Evolutionary conservation across 768 basidiomycete species (phyloP).

Genomic region (Boletus eberwhitei): DNA sequence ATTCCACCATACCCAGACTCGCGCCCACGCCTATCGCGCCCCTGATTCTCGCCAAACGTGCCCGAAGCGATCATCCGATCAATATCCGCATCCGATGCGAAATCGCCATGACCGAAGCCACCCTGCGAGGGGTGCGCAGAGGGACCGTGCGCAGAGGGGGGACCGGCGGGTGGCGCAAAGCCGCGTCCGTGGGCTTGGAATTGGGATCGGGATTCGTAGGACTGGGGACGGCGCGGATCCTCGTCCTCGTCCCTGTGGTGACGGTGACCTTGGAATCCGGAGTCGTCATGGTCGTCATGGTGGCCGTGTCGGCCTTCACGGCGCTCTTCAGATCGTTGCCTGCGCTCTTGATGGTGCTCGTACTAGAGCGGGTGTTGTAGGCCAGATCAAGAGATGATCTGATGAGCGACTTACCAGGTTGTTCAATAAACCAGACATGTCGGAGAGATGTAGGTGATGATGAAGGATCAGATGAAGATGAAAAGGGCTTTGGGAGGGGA

Average conservation of each 20-base stretch:
- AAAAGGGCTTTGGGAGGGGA: not conserved
- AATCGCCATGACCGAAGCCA: constrained; percentile 24
- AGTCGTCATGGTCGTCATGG: not conserved
- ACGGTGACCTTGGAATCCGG: not conserved
- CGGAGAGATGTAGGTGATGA: not conserved
- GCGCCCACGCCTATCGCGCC: not conserved
- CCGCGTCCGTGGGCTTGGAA: not conserved
- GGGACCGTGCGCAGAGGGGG: not conserved
- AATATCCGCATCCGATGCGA: constrained; percentile 29
- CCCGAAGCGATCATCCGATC: constrained; percentile 19
- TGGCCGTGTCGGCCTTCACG: constrained; percentile 3
- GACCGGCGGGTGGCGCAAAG: constrained; percentile 3
- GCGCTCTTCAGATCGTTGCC: constrained; percentile 11
- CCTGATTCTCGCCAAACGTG: not conserved
- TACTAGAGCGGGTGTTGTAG: not conserved
- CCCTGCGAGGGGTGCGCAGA: constrained; percentile 3
- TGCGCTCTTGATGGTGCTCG: constrained; percentile 6
- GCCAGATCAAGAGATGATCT: not conserved
- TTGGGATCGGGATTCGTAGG: not conserved
- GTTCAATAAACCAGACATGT: constrained; percentile 14
- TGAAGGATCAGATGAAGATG: not conserved
- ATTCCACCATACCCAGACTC: not conserved
- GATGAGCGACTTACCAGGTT: not conserved
- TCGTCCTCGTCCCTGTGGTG: not conserved
- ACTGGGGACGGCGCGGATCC: not conserved